Base-by-base conservation (phyloP, 2,329 filamentous ascomycete genomes). In the Acrocalymma vagum region DNA sequence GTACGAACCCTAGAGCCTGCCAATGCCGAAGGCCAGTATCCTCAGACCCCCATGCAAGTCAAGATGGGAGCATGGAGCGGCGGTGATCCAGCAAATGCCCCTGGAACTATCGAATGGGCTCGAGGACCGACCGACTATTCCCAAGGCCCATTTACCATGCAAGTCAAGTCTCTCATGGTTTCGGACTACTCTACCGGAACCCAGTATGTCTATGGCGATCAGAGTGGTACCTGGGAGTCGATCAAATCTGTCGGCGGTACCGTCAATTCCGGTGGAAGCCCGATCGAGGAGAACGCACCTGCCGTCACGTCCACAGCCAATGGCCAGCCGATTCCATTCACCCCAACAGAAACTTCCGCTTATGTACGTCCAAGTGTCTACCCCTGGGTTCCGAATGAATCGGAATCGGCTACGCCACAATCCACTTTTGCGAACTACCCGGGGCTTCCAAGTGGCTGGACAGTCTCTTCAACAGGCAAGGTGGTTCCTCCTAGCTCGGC, bases 11-110 rank as follows among this genome's bases (percentile, higher is more conserved):
- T 96, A 43, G 84, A 80, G 30, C 81, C 83, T 26, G 77, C 74
- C 33, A 84, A 88, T 36, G 88, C 92, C 45, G 81, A 86, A 47
- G 65, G 77, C 39, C 88, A 95, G 71, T 99, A 95, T 65, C 94
- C 94, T 6, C 94, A 99, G 74, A 91, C 91, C 1, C 94, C 94
- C 4, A 96, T 96, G 90, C 87, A 91, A 72, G 75, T 97, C 73
- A 95, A 93, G 72, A 85, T 97, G 58, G 94, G 94, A 46, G 78
- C 87, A 41, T 99, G 94, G 94, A 85, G 90, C 37, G 94, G 91
- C 62, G 94, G 94, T 56, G 94, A 97, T 69, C 72, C 90, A 1
- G 78, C 78, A 18, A 96, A 97, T 69, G 64, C 85, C 1, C 69
- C 79, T 10, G 94, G 94, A 42, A 97, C 93, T 11, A 90, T 97